phyloP scores from a whole-genome alignment of 179 eudicot species.

The Beta lomatogona region DNA sequence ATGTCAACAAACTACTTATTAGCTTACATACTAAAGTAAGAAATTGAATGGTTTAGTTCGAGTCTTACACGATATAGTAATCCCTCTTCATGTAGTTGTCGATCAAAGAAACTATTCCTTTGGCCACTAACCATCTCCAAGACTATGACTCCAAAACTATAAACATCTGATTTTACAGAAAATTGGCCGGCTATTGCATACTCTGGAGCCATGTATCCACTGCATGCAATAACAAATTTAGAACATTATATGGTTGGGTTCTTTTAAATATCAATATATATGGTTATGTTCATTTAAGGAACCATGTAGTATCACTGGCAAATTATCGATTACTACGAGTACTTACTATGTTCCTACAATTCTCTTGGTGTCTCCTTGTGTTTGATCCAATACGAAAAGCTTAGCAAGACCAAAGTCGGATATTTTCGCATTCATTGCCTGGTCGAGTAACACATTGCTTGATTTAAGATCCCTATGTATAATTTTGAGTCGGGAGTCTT shows the following conservation, averaged over 20 bases:
- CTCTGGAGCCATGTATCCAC: constrained; percentile 30
- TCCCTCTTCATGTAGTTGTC: constrained; percentile 24
- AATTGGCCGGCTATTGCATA: constrained; percentile 16
- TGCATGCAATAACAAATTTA: constrained; percentile 2
- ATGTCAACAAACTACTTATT: not conserved
- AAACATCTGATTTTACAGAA: constrained; percentile 27
- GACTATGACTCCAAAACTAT: constrained; percentile 36
- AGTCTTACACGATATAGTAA: constrained; percentile 26
- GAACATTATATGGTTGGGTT: not conserved
- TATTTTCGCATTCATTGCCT: too few species aligned
- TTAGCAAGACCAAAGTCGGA: too few species aligned
- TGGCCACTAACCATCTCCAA: constrained; percentile 32
- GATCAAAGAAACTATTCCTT: constrained; percentile 23
- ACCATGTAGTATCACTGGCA: not conserved
- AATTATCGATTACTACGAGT: too few species aligned
- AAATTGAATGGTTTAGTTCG: not conserved
- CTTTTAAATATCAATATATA: too few species aligned
- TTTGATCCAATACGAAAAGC: too few species aligned
- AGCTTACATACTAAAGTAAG: too few species aligned
- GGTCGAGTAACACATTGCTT: too few species aligned
- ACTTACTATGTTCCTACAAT: too few species aligned
- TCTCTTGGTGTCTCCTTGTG: too few species aligned
- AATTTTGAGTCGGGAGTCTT: too few species aligned
- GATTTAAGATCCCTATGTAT: too few species aligned
- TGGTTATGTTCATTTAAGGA: too few species aligned